phyloP scores from a whole-genome alignment of 208 protist species.

The Willaertia magna region DNA sequence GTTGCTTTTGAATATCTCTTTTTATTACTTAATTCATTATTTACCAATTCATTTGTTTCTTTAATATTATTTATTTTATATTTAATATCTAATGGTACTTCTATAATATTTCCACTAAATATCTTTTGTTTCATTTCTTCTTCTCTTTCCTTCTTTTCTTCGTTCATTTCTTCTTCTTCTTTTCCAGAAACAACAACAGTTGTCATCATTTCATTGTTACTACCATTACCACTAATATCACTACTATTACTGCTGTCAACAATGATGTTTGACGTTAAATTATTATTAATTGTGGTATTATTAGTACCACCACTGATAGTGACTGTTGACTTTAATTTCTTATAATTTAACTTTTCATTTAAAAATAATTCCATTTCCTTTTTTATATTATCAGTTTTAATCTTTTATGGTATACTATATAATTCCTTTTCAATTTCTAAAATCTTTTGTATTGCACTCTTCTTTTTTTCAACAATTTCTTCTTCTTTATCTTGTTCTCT shows the following conservation, averaged over 20 bases:
- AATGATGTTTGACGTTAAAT: too few relatives aligned
- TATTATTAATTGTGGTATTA: too few relatives aligned
- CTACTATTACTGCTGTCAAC: too few relatives aligned
- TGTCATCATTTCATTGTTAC: too few relatives aligned
- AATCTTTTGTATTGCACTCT: not conserved
- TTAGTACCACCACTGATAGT: too few relatives aligned
- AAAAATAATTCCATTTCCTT: not conserved
- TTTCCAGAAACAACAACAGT: too few relatives aligned
- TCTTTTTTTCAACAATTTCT: not conserved
- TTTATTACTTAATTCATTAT: not conserved
- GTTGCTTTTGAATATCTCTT: not conserved
- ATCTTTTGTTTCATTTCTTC: not conserved
- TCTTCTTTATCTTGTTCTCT: not conserved
- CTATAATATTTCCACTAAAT: not conserved
- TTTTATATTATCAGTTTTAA: not conserved
- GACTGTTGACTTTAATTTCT: not conserved
- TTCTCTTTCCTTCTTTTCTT: not conserved
- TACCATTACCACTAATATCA: too few relatives aligned
- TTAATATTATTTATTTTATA: not conserved
- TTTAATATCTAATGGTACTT: not conserved
- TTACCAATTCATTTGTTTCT: not conserved
- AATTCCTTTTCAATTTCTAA: not conserved
- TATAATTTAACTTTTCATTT: not conserved
- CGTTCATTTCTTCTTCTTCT: too few relatives aligned
- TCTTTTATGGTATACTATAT: not conserved